A percentile compares a stretch with the other conserved stretches of the same genome.
Evolutionary conservation across 2,329 filamentous ascomycete genomes (phyloP).

Genomic region (Neopestalotiopsis sp.): DNA sequence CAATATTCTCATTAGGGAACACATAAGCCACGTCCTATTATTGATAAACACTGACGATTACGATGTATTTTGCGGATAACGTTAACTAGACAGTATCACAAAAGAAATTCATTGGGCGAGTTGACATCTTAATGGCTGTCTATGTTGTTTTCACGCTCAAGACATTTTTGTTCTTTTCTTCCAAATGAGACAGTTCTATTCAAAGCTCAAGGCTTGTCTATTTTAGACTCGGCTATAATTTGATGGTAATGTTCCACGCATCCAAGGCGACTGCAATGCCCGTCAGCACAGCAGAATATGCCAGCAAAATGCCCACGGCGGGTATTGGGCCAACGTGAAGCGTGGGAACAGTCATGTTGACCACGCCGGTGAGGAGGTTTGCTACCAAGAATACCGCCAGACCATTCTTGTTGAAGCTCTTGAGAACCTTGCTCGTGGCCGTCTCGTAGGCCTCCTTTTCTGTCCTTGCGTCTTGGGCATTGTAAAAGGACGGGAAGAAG

Average conservation of each 20-base stretch:
- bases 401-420: conserved; percentile 88
- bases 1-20: too few species aligned
- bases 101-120: too few species aligned
- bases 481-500: conserved; percentile 77
- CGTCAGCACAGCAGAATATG: conserved; percentile 72
- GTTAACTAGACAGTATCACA: too few species aligned
- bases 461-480: conserved; percentile 54
- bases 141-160: too few species aligned
- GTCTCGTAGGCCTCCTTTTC: conserved; percentile 69
- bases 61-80: too few species aligned
- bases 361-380: conserved; percentile 85
- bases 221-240: conserved; percentile 34
- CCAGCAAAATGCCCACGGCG: conserved; percentile 77
- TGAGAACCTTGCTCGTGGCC: conserved; percentile 81
- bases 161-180: too few species aligned
- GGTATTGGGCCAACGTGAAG: conserved; percentile 68
- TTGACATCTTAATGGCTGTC: too few species aligned
- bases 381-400: conserved; percentile 84
- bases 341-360: conserved; percentile 88
- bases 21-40: too few species aligned
- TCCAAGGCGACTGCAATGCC: conserved; percentile 72
- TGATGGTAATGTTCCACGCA: conserved; percentile 70
- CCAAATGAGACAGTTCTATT: not conserved
- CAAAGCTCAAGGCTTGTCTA: not conserved
- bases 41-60: too few species aligned